phyloP scores from a whole-genome alignment of 2,329 filamentous ascomycete genomes.

The Neofusicoccum laricinum region DNA sequence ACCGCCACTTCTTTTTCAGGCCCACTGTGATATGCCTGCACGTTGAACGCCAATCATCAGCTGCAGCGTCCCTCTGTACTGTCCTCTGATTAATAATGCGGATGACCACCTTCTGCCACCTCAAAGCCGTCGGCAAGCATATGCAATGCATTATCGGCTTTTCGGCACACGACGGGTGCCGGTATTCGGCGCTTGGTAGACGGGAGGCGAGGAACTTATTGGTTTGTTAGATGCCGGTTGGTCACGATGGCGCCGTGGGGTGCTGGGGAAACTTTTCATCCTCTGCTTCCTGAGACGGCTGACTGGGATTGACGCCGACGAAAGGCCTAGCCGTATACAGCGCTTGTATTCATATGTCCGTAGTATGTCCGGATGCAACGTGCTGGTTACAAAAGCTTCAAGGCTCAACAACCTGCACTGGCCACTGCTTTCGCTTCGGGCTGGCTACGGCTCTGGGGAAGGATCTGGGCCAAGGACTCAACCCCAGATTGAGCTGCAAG shows the following conservation, averaged over 20 bases:
- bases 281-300: neutral
- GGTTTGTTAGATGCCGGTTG: neutral
- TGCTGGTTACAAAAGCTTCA: neutral
- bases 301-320: too few relatives aligned
- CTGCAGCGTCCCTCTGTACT: too few relatives aligned
- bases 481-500: slow-evolving; percentile 4
- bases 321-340: neutral
- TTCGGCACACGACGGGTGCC: neutral
- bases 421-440: neutral
- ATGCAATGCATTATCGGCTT: neutral
- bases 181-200: neutral
- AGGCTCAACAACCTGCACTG: neutral
- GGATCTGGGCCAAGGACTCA: neutral
- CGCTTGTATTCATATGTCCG: neutral
- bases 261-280: neutral
- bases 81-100: neutral
- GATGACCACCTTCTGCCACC: neutral
- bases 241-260: neutral
- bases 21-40: too few relatives aligned
- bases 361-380: neutral
- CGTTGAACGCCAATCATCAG: too few relatives aligned
- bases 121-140: neutral
- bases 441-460: neutral
- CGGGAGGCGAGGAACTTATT: neutral
- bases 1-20: too few relatives aligned